phyloP scores from a whole-genome alignment of 1,284 basidiomycete species.

The Testicularia cyperi region DNA sequence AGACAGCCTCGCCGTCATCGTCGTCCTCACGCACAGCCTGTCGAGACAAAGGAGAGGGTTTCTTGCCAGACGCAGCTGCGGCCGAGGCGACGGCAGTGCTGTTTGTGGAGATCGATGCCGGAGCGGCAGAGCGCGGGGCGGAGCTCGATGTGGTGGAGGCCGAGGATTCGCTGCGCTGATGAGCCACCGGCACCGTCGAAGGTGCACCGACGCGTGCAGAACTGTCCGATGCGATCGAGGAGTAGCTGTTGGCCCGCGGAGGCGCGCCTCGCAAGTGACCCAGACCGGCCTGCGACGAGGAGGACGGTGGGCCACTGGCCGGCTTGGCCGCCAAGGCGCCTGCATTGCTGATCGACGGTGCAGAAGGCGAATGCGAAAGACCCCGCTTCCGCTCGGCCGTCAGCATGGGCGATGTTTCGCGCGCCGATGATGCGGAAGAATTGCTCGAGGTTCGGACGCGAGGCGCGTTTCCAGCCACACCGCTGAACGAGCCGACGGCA shows the following conservation, averaged over 20 bases:
- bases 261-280: conserved; percentile 28
- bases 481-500: neutral
- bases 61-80: conserved; percentile 25
- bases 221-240: conserved; percentile 19
- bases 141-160: conserved; percentile 19
- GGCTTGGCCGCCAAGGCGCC: neutral
- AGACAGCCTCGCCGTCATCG: conserved; percentile 40
- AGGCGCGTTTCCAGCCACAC: conserved; percentile 4
- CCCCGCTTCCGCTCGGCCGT: conserved; percentile 30
- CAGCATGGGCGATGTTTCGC: conserved; percentile 34
- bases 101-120: too few relatives aligned
- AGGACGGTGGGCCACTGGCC: conserved; percentile 2
- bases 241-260: conserved; percentile 34
- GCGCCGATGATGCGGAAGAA: conserved; percentile 29
- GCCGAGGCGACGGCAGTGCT: neutral
- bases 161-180: conserved; percentile 24
- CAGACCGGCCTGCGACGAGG: conserved; percentile 28
- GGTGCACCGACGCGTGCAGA: conserved; percentile 12
- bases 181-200: conserved; percentile 1
- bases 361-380: conserved; percentile 12
- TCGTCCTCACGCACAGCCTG: conserved; percentile 35
- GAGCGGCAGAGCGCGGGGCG: conserved; percentile 15
- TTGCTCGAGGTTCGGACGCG: conserved; percentile 41
- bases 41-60: conserved; percentile 50
- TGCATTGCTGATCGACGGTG: conserved; percentile 1